These are phyloP conservation scores for Funneliformis geosporum DNA, from an alignment of 192 early-diverging fungal species.

Conservation along the genomic window DNA sequence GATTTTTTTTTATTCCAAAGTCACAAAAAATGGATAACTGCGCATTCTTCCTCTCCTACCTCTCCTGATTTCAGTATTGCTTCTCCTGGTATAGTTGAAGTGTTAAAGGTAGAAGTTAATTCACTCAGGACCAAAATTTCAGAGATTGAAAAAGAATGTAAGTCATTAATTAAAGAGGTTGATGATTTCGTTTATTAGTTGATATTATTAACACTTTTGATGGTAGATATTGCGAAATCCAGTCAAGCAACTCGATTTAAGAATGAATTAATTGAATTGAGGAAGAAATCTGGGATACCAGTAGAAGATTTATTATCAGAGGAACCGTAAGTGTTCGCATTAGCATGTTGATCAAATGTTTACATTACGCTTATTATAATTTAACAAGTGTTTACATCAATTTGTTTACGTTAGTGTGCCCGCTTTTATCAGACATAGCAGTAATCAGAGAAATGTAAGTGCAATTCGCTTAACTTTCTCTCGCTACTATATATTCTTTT, in stretches of 20 bases:
- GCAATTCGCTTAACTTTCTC: not conserved
- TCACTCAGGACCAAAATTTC: slow-evolving; percentile 31
- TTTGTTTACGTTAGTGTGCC: not conserved
- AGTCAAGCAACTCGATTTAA: slow-evolving; percentile 12
- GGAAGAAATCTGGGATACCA: slow-evolving; percentile 13
- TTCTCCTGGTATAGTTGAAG: slow-evolving; percentile 33
- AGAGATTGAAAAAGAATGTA: slow-evolving; percentile 48
- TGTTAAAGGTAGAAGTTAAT: slow-evolving; percentile 35
- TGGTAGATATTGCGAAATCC: slow-evolving; percentile 26
- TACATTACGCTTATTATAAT: not conserved
- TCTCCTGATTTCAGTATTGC: slow-evolving; percentile 12
- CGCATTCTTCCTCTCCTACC: slow-evolving; percentile 28
- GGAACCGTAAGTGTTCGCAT: slow-evolving; percentile 16
- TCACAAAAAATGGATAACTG: slow-evolving; percentile 34
- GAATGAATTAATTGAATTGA: slow-evolving; percentile 29
- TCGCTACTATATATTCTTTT: not conserved
- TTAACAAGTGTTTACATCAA: not conserved
- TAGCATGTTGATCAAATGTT: too few species aligned
- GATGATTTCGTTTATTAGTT: not conserved
- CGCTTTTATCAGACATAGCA: slow-evolving; percentile 14
- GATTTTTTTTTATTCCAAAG: slow-evolving; percentile 8
- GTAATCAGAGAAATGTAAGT: not conserved
- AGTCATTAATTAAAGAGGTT: not conserved
- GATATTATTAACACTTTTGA: not conserved
- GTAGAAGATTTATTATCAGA: slow-evolving; percentile 26